These are phyloP conservation scores for Microglena sp. DNA, from an alignment of 139 green algal genomes.

Conservation along the genomic window DNA sequence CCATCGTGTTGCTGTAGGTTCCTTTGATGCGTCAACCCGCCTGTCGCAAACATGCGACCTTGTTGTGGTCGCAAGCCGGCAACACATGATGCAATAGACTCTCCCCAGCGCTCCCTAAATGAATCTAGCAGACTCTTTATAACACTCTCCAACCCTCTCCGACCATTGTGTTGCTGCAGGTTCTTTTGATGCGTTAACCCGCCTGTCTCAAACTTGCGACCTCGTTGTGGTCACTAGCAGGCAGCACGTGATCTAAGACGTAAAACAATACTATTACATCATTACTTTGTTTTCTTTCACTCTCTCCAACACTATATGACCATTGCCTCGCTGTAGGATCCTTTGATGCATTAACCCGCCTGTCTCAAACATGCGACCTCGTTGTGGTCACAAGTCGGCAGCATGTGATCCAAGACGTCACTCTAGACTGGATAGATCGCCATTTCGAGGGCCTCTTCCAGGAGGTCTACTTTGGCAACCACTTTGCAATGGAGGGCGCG, in stretches of 20 bases:
- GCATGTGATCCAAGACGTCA: conserved; percentile 81
- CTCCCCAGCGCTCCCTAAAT: too few species aligned
- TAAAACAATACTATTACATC: too few species aligned
- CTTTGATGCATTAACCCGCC: conserved; percentile 49
- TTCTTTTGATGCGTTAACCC: conserved; percentile 55
- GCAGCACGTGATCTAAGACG: conserved; percentile 84
- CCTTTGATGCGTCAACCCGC: conserved; percentile 54
- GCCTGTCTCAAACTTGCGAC: conserved; percentile 49
- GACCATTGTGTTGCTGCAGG: too few species aligned
- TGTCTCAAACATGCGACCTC: conserved; percentile 57
- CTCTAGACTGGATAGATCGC: conserved; percentile 73
- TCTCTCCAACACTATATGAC: too few species aligned
- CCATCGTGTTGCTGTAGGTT: conserved; percentile 53
- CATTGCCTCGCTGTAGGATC: conserved; percentile 59
- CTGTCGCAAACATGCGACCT: conserved; percentile 58
- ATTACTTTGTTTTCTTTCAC: too few species aligned
- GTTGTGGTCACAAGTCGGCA: conserved; percentile 87
- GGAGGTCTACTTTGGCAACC: conserved; percentile 93
- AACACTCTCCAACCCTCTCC: too few species aligned
- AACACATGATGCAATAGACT: conserved; percentile 88
- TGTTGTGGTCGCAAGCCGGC: conserved; percentile 81
- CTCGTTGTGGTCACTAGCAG: conserved; percentile 85
- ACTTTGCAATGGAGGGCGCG: conserved; percentile 78
- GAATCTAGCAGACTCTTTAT: too few species aligned
- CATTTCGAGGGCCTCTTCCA: conserved; percentile 70